Evolutionary conservation across 148 eudicot species (phyloP).

Genomic region (Polygonum aviculare): DNA sequence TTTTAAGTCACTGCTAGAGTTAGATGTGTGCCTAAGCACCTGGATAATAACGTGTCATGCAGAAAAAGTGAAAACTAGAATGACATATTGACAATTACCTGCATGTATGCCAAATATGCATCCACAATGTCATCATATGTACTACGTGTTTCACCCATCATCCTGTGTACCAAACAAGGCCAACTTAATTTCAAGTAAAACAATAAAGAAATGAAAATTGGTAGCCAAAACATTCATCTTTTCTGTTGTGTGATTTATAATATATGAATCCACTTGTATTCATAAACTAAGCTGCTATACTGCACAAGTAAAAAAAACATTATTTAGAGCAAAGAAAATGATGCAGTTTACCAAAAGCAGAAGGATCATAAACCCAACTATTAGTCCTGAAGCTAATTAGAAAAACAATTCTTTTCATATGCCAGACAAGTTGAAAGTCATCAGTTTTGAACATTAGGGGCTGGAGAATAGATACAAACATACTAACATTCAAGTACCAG

Average conservation of each 20-base stretch:
- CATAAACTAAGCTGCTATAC: background rate
- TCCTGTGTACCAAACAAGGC: conserved; percentile 29
- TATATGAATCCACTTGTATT: background rate
- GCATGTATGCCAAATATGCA: conserved; percentile 86
- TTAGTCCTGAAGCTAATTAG: background rate
- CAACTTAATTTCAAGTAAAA: background rate
- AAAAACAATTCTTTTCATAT: background rate
- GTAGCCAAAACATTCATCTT: background rate
- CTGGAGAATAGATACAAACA: background rate
- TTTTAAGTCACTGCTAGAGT: background rate
- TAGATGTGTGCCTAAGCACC: background rate
- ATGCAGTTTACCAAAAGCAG: background rate
- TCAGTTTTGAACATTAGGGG: background rate
- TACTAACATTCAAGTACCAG: conserved; percentile 1
- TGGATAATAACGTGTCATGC: background rate
- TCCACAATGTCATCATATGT: conserved; percentile 86
- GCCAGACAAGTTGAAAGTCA: background rate
- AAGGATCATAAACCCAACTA: background rate
- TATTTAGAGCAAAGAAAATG: background rate
- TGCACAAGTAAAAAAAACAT: background rate
- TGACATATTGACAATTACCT: conserved; percentile 35
- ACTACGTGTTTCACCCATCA: conserved; percentile 45
- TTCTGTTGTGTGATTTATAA: background rate
- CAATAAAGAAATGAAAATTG: background rate
- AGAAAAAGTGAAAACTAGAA: background rate